A percentile compares a stretch with the other conserved stretches of the same genome.
Evolutionary conservation across 352 stramenopile genomes (phyloP).

Genomic region (Phytophthora rubi): DNA sequence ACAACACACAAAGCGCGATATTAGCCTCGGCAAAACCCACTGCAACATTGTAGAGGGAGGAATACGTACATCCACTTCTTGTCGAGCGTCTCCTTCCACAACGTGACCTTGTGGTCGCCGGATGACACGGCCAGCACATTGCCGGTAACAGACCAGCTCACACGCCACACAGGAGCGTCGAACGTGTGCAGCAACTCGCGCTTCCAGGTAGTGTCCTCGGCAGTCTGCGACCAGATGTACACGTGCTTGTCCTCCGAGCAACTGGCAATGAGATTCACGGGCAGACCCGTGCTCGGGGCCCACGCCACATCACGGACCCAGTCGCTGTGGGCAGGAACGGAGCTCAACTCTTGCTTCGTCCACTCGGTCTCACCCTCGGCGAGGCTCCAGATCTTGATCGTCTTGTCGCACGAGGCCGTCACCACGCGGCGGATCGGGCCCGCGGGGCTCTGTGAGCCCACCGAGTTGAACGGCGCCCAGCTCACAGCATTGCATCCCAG

Average conservation of each 20-base stretch:
- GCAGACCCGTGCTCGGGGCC: conserved; percentile 93
- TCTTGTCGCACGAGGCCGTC: conserved; percentile 98
- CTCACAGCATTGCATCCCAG: conserved; percentile 97
- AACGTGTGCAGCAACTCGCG: conserved; percentile 94
- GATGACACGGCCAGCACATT: conserved; percentile 98
- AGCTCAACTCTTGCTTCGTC: conserved; percentile 80
- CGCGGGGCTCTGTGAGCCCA: conserved; percentile 52
- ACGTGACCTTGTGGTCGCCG: conserved; percentile 96
- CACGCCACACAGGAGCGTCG: conserved; percentile 96
- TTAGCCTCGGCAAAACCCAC: conserved; percentile 3
- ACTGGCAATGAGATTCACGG: conserved; percentile 94
- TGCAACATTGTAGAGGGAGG: background rate
- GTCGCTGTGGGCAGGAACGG: conserved; percentile 90
- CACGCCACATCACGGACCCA: conserved; percentile 98
- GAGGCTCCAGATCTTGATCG: conserved; percentile 96
- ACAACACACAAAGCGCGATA: conserved; percentile 10
- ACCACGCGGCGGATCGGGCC: conserved; percentile 85
- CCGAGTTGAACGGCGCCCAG: conserved; percentile 93
- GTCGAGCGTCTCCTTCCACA: conserved; percentile 99
- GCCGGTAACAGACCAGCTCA: conserved; percentile 98
- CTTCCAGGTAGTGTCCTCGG: conserved; percentile 86
- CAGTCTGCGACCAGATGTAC: conserved; percentile 96
- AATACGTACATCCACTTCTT: conserved; percentile 94
- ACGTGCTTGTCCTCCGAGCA: conserved; percentile 91
- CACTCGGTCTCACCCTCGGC: conserved; percentile 76